Base-by-base conservation (phyloP, 352 stramenopile species). In the Phytophthora melonis region DNA sequence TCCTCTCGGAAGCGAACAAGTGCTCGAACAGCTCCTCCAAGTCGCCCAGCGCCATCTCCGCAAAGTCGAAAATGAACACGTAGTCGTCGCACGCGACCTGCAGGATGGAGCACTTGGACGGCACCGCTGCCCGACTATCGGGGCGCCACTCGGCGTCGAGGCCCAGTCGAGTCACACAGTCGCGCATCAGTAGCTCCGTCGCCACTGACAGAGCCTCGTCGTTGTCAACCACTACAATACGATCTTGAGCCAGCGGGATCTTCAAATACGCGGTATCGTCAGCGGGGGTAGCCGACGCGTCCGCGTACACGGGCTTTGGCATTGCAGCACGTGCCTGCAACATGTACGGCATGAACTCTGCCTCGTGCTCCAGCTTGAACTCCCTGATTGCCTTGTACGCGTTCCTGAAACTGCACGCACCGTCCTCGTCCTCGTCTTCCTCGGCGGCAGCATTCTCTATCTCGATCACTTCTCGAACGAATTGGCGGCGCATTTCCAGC, bases 141-240 rank as follows among this genome's bases (percentile, higher is more conserved):
- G 85, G 85, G 5, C 85, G 82, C 87, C 87, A 94, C 59, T 94
- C 87, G 13, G 82, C 85, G 32, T 94, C 87, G n/a, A 92, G 82
- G 18, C 82, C 85, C 1, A 94, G 56, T 13, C 75, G 74, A 23
- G 53, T 67, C 6, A 91, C 72, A 49, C 43, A 53, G 14, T 85
- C 68, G 21, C 75, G 63, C 74, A 84, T 85, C 16, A 93, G 65
- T 7, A 90, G 53, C 13, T 88, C 66, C 16, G 84, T 87, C 5
- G 85, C 87, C 3, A 84, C 8, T 8, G 78, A 70, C 32, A 94
- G 57, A 1, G 77, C 50, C 18, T 90, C 85, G 50, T 90, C 83
- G 36, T 81, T 87, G 56, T 92, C 79, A 23, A 94, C 83, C 39
- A 92, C 72, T 5, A 94, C 30, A 32, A 92, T 75, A 10, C 80